Evolutionary conservation across 768 basidiomycete species (phyloP).

Genomic region (Xerocomus potaroensis): DNA sequence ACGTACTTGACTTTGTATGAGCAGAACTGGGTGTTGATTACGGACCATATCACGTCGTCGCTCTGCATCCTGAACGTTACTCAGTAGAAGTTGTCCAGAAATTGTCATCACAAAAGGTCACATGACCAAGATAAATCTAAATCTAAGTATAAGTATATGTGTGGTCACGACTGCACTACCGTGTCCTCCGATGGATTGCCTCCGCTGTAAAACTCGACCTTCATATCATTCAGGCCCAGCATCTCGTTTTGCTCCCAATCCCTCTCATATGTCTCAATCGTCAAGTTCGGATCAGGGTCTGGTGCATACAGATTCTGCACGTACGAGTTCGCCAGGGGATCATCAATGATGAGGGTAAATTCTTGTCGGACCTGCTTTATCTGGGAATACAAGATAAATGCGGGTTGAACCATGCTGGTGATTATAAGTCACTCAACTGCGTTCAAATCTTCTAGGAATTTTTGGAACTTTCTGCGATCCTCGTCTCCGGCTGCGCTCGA

Average conservation of each 20-base stretch:
- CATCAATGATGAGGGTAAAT: slow-evolving; percentile 93
- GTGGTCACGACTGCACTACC: no score
- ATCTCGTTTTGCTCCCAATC: slow-evolving; percentile 92
- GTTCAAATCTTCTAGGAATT: slow-evolving; percentile 75
- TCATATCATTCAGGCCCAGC: slow-evolving; percentile 87
- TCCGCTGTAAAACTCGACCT: slow-evolving; percentile 49
- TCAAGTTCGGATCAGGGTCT: slow-evolving; percentile 94
- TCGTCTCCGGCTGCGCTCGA: slow-evolving; percentile 38
- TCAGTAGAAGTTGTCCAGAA: not conserved
- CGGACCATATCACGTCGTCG: slow-evolving; percentile 99
- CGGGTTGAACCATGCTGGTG: not conserved
- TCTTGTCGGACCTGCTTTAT: slow-evolving; percentile 73
- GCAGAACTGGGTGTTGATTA: slow-evolving; percentile 93
- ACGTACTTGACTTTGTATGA: slow-evolving; percentile 99
- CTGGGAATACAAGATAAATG: slow-evolving; percentile 32
- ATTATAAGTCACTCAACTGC: slow-evolving; percentile 43
- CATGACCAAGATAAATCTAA: no score
- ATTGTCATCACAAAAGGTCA: slow-evolving; percentile 4
- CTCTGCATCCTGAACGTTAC: slow-evolving; percentile 57
- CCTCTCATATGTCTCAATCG: slow-evolving; percentile 75
- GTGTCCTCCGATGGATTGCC: slow-evolving; percentile 8
- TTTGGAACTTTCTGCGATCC: slow-evolving; percentile 59
- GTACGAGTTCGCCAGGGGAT: slow-evolving; percentile 93
- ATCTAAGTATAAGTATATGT: no score
- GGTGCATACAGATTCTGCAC: slow-evolving; percentile 97